These are phyloP conservation scores for Wickerhamiella sorbophila DNA, from an alignment of 805 yeast genomes.

Conservation along the genomic window DNA sequence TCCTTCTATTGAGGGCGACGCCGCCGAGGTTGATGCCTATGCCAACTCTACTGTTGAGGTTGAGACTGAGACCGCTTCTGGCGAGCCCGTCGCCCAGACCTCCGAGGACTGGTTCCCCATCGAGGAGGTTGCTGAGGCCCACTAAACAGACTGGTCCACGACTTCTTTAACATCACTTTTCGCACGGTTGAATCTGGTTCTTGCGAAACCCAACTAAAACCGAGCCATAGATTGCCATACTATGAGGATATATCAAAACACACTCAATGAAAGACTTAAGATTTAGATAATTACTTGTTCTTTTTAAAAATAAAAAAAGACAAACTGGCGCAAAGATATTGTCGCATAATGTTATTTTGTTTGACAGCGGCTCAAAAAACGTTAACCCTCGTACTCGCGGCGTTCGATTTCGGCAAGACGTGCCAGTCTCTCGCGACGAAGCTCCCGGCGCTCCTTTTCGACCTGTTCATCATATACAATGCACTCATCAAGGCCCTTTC, in stretches of 20 bases:
- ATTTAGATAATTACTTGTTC: too few relatives aligned
- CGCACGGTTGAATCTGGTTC: too few relatives aligned
- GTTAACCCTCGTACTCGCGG: slow-evolving; percentile 8
- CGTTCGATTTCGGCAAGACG: slow-evolving; percentile 19
- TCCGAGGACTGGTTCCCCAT: slow-evolving; percentile 32
- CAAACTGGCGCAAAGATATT: too few relatives aligned
- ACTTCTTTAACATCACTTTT: background rate
- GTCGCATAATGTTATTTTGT: too few relatives aligned
- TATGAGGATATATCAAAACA: too few relatives aligned
- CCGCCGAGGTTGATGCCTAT: slow-evolving; percentile 35
- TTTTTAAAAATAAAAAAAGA: too few relatives aligned
- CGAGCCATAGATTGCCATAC: too few relatives aligned
- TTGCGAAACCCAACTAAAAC: too few relatives aligned
- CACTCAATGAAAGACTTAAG: too few relatives aligned
- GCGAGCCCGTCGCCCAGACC: slow-evolving; percentile 13
- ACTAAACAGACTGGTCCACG: slow-evolving; percentile 13
- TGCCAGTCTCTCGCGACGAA: slow-evolving; percentile 22
- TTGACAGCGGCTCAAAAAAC: too few relatives aligned
- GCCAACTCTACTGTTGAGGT: slow-evolving; percentile 33
- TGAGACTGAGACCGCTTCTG: slow-evolving; percentile 17
- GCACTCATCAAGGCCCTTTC: slow-evolving; percentile 87
- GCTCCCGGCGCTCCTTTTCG: slow-evolving; percentile 38
- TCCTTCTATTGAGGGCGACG: slow-evolving; percentile 70
- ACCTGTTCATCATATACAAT: slow-evolving; percentile 72
- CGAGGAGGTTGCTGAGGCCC: slow-evolving; percentile 27